Evolutionary conservation across 495 filamentous ascomycete species (phyloP).

Genomic region (Jackrogersella minutella): DNA sequence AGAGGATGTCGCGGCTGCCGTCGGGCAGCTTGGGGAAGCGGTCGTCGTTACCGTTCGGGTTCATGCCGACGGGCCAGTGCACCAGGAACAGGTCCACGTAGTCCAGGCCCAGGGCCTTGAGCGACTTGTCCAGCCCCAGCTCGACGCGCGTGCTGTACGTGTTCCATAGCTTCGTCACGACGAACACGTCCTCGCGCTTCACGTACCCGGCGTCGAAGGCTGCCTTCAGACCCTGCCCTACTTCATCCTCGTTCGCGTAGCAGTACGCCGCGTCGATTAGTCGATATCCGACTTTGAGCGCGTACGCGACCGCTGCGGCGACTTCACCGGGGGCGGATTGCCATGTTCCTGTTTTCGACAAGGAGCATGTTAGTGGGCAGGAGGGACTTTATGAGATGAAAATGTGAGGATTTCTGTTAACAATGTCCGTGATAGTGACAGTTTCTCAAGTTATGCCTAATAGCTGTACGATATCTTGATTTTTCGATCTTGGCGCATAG

Average conservation of each 20-base stretch:
- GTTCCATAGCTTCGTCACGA: conserved; percentile 85
- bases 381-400: too few species aligned
- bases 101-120: conserved; percentile 74
- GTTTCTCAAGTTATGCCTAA: too few species aligned
- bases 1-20: conserved; percentile 73
- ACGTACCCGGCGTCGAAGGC: conserved; percentile 72
- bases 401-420: not conserved
- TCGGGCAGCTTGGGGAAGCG: conserved; percentile 76
- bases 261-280: conserved; percentile 69
- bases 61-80: conserved; percentile 88
- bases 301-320: conserved; percentile 59
- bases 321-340: conserved; percentile 72
- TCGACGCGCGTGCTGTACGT: conserved; percentile 75
- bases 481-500: too few species aligned
- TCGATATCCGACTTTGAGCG: conserved; percentile 69
- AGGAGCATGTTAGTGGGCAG: not conserved
- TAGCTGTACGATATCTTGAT: too few species aligned
- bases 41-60: conserved; percentile 77
- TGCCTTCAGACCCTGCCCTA: conserved; percentile 63
- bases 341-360: conserved; percentile 68
- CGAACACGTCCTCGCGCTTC: conserved; percentile 80
- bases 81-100: conserved; percentile 85
- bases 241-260: conserved; percentile 67
- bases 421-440: too few species aligned
- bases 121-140: conserved; percentile 71